Evolutionary conservation across 2,329 filamentous ascomycete species (phyloP).

Genomic region (Arthrobotrys conoides): DNA sequence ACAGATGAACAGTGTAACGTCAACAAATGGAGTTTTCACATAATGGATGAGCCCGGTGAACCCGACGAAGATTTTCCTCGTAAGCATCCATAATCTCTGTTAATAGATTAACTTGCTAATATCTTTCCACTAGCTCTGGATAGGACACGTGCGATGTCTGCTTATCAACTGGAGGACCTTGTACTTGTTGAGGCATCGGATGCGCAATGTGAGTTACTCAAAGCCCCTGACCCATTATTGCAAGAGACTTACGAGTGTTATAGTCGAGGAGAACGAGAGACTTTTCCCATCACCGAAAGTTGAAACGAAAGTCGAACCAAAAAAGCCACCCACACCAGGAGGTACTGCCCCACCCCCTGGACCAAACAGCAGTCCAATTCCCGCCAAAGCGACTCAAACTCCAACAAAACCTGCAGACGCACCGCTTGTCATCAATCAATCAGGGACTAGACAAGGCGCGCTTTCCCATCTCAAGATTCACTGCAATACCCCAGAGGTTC

Average conservation of each 20-base stretch:
- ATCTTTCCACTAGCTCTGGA: conserved; percentile 73
- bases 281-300: conserved; percentile 49
- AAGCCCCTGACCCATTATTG: not conserved
- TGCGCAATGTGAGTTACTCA: conserved; percentile 70
- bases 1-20: conserved; percentile 78
- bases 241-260: conserved; percentile 10
- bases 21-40: conserved; percentile 85
- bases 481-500: conserved; percentile 63
- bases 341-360: conserved; percentile 9
- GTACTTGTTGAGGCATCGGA: conserved; percentile 80
- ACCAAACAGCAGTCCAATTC: conserved; percentile 20
- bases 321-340: conserved; percentile 27
- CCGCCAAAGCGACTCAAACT: conserved; percentile 31
- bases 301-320: conserved; percentile 31
- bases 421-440: conserved; percentile 44
- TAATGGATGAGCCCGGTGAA: conserved; percentile 84
- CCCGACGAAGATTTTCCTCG: conserved; percentile 85
- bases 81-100: conserved; percentile 24
- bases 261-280: conserved; percentile 58
- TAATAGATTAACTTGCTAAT: conserved; percentile 15
- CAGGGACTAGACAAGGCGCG: conserved; percentile 60
- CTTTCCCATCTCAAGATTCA: conserved; percentile 63
- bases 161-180: conserved; percentile 88
- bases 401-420: conserved; percentile 54
- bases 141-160: conserved; percentile 79